Percentiles rank a stretch among this genome's conserved stretches.
Conservation (phyloP, 441 rosid species). For the Mallotus repandus region DNA sequence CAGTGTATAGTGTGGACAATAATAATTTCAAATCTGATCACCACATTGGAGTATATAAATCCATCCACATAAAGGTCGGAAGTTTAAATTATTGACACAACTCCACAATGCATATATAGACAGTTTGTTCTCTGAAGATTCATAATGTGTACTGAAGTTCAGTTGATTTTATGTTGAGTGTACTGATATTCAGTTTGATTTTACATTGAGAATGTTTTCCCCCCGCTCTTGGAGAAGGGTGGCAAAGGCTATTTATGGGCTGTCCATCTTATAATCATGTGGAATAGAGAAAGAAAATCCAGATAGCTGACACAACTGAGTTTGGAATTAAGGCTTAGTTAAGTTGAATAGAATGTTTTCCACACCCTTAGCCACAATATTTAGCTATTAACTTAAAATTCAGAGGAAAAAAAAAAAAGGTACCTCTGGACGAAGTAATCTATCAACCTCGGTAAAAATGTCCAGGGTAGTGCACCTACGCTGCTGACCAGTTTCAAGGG, state of each 20-base stretch:
- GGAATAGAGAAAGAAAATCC: too few relatives aligned
- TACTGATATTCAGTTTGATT: not conserved
- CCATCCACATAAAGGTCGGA: not conserved
- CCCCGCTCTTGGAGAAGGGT: too few relatives aligned
- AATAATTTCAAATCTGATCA: not conserved
- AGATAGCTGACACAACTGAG: too few relatives aligned
- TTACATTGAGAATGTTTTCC: not conserved
- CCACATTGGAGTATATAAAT: not conserved
- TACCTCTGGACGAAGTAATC: constrained; percentile 99
- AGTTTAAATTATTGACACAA: not conserved
- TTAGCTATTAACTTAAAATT: not conserved
- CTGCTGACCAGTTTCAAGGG: constrained; percentile 52
- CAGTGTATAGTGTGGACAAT: not conserved
- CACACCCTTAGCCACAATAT: not conserved
- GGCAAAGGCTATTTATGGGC: too few relatives aligned
- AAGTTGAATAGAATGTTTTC: not conserved
- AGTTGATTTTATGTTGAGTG: not conserved
- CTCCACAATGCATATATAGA: not conserved
- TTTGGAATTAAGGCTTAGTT: too few relatives aligned
- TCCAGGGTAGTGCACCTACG: constrained; percentile 59
- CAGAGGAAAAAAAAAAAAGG: not conserved
- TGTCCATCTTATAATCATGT: too few relatives aligned
- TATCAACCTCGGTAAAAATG: constrained; percentile 76
- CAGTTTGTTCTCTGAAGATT: not conserved
- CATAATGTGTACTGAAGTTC: not conserved